Evolutionary conservation across 345 rosid species (phyloP).

Genomic region (Rubroshorea leprosula): DNA sequence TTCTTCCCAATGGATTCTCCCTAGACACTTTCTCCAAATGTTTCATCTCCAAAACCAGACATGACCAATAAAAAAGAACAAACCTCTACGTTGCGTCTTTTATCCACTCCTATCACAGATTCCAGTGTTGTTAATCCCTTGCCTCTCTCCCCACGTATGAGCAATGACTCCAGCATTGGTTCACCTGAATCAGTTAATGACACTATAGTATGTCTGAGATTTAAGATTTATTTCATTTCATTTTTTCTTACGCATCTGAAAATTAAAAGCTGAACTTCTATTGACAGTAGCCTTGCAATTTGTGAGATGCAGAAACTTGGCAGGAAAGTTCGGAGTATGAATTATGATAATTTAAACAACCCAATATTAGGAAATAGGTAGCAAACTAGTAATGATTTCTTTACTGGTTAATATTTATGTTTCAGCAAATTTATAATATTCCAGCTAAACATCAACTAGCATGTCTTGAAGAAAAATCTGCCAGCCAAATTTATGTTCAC

Average conservation of each 20-base stretch:
- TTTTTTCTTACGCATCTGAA: conserved; percentile 7
- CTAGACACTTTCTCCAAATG: conserved; percentile 23
- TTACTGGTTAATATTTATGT: not conserved
- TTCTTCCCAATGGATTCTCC: conserved; percentile 39
- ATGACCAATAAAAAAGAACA: conserved; percentile 23
- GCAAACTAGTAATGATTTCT: not conserved
- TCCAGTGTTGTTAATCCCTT: conserved; percentile 20
- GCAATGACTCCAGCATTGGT: conserved; percentile 26
- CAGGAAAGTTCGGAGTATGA: conserved; percentile 24
- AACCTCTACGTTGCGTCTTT: conserved; percentile 23
- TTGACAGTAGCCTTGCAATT: conserved; percentile 17
- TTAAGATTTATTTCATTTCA: not conserved
- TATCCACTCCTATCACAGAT: conserved; percentile 27
- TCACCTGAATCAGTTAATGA: conserved; percentile 41
- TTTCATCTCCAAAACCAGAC: conserved; percentile 30
- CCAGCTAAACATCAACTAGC: not conserved
- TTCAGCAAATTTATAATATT: not conserved
- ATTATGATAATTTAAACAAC: conserved; percentile 26
- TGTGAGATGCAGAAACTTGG: conserved; percentile 20
- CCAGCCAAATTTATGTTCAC: too few relatives aligned
- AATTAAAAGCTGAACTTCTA: conserved; percentile 3
- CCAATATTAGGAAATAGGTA: conserved; percentile 34
- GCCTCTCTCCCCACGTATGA: conserved; percentile 27
- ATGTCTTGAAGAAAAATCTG: not conserved
- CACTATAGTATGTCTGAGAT: conserved; percentile 17